Base-by-base conservation (phyloP, 768 basidiomycete species). In the Xanthoconium purpureum region DNA sequence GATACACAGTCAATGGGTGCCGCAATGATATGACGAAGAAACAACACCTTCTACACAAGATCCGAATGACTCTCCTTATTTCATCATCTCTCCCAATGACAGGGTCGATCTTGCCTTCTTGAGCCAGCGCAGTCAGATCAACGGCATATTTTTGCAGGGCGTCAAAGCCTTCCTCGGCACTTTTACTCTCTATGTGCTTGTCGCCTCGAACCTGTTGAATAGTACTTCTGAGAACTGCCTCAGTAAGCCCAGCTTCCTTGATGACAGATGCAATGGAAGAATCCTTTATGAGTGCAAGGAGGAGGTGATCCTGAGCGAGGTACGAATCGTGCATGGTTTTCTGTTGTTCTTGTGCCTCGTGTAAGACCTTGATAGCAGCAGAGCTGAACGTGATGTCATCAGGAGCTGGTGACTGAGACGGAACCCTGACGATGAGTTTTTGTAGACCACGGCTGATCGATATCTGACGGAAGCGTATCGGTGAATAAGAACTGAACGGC, bases 41-140 rank as follows among this genome's bases (percentile, higher is more conserved):
- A 56, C n/a, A 29, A 17, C 15, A 85, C 85, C 87, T 82, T 77
- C 89, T 75, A 61, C 90, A 93, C 35, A 94, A 79, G 62, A 94
- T 91, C 43, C 92, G 87, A 52, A 94, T 81, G 39, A 81, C 84
- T 44, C 94, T 83, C 50, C 94, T 82, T 61, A 97, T 94, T 69
- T 95, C 94, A 62, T 94, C 88, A 69, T 96, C 94, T 50, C 93
- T 84, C 10, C 94, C 94, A 55, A 97, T 93, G 30, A 94, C 91
- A 5, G 94, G 94, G 70, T 97, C 94, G n/a, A 96, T 84, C 71
- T 95, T 95, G 14, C 94, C 94, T 68, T 92, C 90, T 68, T 88
- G 87, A 32, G 94, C 94, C 3, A 95, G 78, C 5, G 89, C 78
- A 0, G 94, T 97, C 46, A 96, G 75, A 70, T 97, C 93, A 14